Percentiles rank a stretch among this genome's conserved stretches.
Conservation (phyloP, 352 stramenopile genomes). For the Globisporangium orthogonon region DNA sequence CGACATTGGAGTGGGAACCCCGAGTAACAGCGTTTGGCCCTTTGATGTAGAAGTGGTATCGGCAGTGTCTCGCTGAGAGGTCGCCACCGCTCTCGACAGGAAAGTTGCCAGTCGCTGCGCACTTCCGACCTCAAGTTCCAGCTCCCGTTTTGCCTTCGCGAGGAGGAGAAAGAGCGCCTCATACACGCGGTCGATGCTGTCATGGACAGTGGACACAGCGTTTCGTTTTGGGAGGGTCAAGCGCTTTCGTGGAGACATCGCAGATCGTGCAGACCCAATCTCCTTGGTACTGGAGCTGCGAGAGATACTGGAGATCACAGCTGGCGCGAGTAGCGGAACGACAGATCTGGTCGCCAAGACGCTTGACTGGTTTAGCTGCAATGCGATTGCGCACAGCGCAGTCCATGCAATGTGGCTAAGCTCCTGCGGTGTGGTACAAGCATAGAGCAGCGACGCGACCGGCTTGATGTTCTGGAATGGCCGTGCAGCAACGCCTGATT, state of each 20-base stretch:
- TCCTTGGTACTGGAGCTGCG: constrained; percentile 8
- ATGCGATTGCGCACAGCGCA: constrained; percentile 22
- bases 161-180: constrained; percentile 32
- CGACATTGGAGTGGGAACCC: constrained; percentile 2
- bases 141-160: constrained; percentile 11
- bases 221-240: constrained; percentile 37
- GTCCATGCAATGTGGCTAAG: constrained; percentile 27
- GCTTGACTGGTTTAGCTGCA: constrained; percentile 24
- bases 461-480: constrained; percentile 11
- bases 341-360: not conserved
- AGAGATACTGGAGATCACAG: not conserved
- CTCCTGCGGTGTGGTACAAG: constrained; percentile 14
- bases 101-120: not conserved
- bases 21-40: constrained; percentile 2
- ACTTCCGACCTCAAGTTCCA: constrained; percentile 3
- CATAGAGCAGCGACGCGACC: constrained; percentile 17
- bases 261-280: constrained; percentile 14
- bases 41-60: not conserved
- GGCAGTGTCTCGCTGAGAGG: not conserved
- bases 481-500: not conserved
- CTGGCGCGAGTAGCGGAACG: not conserved
- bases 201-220: constrained; percentile 25
- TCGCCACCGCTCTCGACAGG: not conserved
- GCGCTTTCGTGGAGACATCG: constrained; percentile 40
- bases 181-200: constrained; percentile 35